These are phyloP conservation scores for Trichophaea hybrida DNA, from an alignment of 2,329 filamentous ascomycete species.

Conservation along the genomic window DNA sequence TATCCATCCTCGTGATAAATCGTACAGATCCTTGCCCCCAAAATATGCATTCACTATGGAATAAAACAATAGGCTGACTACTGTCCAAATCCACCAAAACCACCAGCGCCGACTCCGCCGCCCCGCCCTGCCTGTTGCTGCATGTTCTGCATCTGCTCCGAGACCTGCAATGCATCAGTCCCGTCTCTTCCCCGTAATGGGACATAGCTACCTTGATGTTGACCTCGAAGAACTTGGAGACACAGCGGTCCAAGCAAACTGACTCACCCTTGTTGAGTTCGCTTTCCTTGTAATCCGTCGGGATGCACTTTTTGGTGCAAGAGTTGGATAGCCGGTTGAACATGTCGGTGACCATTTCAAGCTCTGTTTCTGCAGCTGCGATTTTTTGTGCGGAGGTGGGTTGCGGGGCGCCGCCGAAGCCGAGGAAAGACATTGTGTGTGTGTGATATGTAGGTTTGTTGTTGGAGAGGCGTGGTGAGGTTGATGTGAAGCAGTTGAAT, in stretches of 20 bases:
- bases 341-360: constrained; percentile 96
- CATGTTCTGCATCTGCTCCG: constrained; percentile 19
- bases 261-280: constrained; percentile 98
- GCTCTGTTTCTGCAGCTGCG: constrained; percentile 86
- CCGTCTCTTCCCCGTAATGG: not conserved
- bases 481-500: constrained; percentile 3
- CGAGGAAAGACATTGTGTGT: constrained; percentile 53
- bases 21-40: not conserved
- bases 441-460: constrained; percentile 11
- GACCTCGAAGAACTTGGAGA: constrained; percentile 96
- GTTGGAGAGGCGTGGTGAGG: constrained; percentile 8
- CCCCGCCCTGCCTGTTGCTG: not conserved
- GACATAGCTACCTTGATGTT: constrained; percentile 74
- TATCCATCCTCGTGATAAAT: not conserved
- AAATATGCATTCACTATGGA: not conserved
- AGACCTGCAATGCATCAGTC: constrained; percentile 8
- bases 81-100: constrained; percentile 1
- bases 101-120: not conserved
- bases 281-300: constrained; percentile 79
- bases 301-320: constrained; percentile 89
- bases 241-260: constrained; percentile 94
- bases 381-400: constrained; percentile 95
- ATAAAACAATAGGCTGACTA: not conserved
- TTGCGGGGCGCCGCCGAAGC: constrained; percentile 57
- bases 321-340: constrained; percentile 90